Evolutionary conservation across 1,284 basidiomycete genomes (phyloP).

Genomic region (Anthracocystis setariae): DNA sequence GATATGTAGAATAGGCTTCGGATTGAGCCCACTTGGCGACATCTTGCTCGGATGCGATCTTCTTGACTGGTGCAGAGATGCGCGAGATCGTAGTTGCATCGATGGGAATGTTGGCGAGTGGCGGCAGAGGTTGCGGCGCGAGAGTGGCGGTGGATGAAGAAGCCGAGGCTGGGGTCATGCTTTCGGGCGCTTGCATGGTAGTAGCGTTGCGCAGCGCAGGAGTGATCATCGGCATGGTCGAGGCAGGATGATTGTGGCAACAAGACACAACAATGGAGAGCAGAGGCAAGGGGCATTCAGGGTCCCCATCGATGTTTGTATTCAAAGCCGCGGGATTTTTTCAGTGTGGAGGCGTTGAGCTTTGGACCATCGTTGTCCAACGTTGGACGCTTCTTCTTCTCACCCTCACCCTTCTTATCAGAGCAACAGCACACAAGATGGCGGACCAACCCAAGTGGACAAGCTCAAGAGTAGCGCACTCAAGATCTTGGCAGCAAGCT

Average conservation of each 20-base stretch:
- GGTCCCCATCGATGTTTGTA: conserved; percentile 7
- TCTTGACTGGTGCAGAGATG: conserved; percentile 47
- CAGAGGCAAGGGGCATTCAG: conserved; percentile 9
- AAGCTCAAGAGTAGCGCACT: conserved; percentile 15
- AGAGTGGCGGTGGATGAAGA: conserved; percentile 31
- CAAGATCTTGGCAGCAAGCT: conserved; percentile 4
- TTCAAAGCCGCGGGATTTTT: not conserved
- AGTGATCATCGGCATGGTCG: conserved; percentile 31
- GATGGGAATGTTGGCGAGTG: conserved; percentile 34
- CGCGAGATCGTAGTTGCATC: conserved; percentile 8
- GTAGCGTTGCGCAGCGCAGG: conserved; percentile 17
- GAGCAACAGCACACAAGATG: not conserved
- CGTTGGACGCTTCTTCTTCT: not conserved
- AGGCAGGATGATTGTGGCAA: not conserved
- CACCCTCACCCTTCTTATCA: not conserved
- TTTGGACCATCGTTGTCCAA: not conserved
- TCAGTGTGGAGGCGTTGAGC: conserved; percentile 10
- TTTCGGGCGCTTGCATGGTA: not conserved
- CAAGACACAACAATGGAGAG: not conserved
- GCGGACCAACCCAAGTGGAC: conserved; percentile 24
- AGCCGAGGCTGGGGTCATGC: not conserved
- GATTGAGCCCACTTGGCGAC: conserved; percentile 61
- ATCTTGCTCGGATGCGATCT: conserved; percentile 65
- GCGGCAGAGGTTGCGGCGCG: conserved; percentile 29
- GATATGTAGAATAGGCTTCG: conserved; percentile 54